Conservation (phyloP, 495 filamentous ascomycete genomes). For the Hypoxylon cercidicola region DNA sequence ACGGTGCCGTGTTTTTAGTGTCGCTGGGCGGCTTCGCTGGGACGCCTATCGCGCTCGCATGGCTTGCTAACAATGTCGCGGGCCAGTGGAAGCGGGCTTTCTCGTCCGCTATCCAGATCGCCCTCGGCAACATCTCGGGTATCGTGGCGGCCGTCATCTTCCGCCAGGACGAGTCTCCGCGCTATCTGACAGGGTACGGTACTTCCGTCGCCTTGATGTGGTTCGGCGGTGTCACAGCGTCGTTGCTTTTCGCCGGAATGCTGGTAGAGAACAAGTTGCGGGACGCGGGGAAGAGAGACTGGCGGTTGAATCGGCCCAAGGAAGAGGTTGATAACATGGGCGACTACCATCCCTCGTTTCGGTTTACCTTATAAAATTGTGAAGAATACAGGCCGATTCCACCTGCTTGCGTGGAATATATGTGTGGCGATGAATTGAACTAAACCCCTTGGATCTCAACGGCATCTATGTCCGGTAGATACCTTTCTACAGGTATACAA, state of each 20-base stretch:
- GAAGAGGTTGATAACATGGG: constrained; percentile 67
- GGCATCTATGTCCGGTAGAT: no score
- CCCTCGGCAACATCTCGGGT: constrained; percentile 66
- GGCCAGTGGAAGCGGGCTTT: constrained; percentile 72
- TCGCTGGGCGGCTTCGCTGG: constrained; percentile 61
- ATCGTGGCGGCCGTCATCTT: constrained; percentile 65
- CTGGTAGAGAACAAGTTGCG: constrained; percentile 65
- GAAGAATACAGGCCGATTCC: no score
- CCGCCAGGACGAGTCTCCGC: constrained; percentile 58
- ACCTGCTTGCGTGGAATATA: no score
- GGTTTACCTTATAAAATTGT: constrained; percentile 54
- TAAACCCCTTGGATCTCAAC: no score
- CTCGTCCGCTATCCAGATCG: constrained; percentile 63
- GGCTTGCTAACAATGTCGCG: constrained; percentile 63
- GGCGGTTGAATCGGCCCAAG: constrained; percentile 52
- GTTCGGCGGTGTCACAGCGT: constrained; percentile 56
- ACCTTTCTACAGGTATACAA: no score
- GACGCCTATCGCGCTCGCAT: constrained; percentile 63
- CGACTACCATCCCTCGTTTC: constrained; percentile 68
- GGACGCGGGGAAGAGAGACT: constrained; percentile 63
- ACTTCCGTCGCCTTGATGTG: constrained; percentile 60
- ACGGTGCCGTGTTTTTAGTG: constrained; percentile 66
- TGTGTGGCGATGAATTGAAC: no score
- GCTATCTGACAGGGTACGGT: constrained; percentile 62
- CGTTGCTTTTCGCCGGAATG: constrained; percentile 56